Evolutionary conservation across 164 flowering plant genomes (phyloP).

Genomic region (Magnolia changhungtana): DNA sequence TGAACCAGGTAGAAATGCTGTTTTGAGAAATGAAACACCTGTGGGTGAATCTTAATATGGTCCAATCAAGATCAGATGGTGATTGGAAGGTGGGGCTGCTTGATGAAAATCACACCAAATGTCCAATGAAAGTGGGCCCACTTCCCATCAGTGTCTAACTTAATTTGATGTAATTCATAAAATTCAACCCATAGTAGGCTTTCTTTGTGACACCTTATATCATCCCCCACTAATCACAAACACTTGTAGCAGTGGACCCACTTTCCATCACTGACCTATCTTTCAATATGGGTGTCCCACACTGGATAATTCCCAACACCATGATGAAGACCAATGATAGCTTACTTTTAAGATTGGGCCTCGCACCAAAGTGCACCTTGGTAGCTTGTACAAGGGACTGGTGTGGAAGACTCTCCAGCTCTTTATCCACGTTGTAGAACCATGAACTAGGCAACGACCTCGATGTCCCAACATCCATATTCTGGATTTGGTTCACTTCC

Average conservation of each 20-base stretch:
- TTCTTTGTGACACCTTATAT: no score
- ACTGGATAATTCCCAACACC: not conserved
- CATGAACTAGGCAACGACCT: not conserved
- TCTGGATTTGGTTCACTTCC: slow-evolving; percentile 33
- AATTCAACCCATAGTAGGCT: not conserved
- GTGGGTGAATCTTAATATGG: no score
- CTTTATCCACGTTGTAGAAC: slow-evolving; percentile 32
- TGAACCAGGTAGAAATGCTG: no score
- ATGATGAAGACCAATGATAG: not conserved
- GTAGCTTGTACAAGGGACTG: slow-evolving; percentile 48
- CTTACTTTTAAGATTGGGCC: slow-evolving; percentile 57
- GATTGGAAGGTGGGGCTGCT: no score
- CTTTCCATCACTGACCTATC: no score
- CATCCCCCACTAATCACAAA: no score
- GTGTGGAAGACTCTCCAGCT: slow-evolving; percentile 58
- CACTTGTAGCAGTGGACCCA: not conserved
- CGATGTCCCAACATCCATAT: slow-evolving; percentile 25
- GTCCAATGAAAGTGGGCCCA: not conserved
- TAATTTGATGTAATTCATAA: not conserved
- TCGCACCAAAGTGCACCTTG: slow-evolving; percentile 50
- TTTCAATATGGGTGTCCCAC: not conserved
- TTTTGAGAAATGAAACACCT: no score
- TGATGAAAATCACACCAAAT: not conserved
- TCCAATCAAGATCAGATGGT: no score
- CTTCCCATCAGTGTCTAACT: not conserved